phyloP scores from a whole-genome alignment of 2,329 filamentous ascomycete species.

The Aspergillus ochraceus region DNA sequence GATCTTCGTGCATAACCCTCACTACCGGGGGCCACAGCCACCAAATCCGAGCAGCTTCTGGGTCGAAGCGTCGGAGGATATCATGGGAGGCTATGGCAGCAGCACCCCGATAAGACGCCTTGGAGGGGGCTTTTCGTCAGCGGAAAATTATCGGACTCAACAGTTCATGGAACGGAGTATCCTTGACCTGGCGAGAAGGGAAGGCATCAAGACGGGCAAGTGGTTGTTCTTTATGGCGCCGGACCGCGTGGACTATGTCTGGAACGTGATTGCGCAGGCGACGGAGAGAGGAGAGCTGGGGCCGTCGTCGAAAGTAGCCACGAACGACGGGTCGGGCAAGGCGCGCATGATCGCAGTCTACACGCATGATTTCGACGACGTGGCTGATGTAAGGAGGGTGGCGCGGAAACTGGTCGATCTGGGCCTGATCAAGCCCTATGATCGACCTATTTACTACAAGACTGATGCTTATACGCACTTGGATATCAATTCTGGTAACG shows the following conservation, averaged over 20 bases:
- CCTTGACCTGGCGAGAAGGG: constrained; percentile 59
- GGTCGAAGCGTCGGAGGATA: neutral
- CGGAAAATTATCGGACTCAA: constrained; percentile 43
- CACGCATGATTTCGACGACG: constrained; percentile 71
- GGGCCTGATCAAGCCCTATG: constrained; percentile 52
- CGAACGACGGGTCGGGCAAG: constrained; percentile 46
- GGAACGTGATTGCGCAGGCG: constrained; percentile 66
- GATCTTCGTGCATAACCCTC: constrained; percentile 68
- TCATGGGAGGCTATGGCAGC: neutral
- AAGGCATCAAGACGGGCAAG: constrained; percentile 65
- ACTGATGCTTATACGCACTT: constrained; percentile 70
- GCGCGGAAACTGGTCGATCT: constrained; percentile 62
- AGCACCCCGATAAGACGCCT: neutral
- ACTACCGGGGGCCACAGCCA: constrained; percentile 49
- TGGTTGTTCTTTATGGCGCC: constrained; percentile 35
- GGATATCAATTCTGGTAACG: constrained; percentile 60
- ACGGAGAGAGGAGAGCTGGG: constrained; percentile 71
- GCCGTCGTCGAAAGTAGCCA: constrained; percentile 70
- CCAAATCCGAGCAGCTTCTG: neutral
- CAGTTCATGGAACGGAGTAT: constrained; percentile 55
- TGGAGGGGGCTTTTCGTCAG: constrained; percentile 29
- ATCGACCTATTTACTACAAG: constrained; percentile 72
- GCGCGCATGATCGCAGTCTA: constrained; percentile 72
- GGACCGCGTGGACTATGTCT: constrained; percentile 26
- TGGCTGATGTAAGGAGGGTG: constrained; percentile 67